Conservation (phyloP, 352 stramenopile genomes). For the Globisporangium sylvaticum region DNA sequence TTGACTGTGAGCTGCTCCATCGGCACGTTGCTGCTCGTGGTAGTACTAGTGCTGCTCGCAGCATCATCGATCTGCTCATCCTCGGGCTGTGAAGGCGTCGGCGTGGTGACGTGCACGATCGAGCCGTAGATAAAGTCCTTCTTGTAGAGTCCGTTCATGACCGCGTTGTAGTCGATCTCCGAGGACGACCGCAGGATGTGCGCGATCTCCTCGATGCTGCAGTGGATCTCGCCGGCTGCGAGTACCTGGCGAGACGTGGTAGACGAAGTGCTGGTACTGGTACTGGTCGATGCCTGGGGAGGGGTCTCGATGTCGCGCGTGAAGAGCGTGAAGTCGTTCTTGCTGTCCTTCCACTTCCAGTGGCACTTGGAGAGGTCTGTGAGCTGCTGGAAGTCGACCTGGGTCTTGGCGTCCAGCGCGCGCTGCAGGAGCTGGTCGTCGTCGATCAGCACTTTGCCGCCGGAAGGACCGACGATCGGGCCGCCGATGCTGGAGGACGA, state of each 20-base stretch:
- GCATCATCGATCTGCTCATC: background rate
- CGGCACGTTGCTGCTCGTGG: conserved; percentile 18
- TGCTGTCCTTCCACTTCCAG: conserved; percentile 23
- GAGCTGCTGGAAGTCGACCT: conserved; percentile 24
- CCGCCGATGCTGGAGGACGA: background rate
- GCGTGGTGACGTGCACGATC: conserved; percentile 34
- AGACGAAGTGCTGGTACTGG: too few species aligned
- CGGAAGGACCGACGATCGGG: background rate
- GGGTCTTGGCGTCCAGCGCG: conserved; percentile 16
- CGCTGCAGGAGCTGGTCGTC: conserved; percentile 31
- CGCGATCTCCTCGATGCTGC: conserved; percentile 17
- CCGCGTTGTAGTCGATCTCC: conserved; percentile 32
- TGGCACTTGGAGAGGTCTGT: conserved; percentile 8
- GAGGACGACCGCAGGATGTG: conserved; percentile 20
- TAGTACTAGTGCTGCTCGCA: background rate
- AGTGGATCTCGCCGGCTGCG: conserved; percentile 12
- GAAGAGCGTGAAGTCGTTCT: conserved; percentile 25
- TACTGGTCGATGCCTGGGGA: background rate
- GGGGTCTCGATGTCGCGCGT: background rate
- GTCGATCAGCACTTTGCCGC: conserved; percentile 21
- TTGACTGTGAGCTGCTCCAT: conserved; percentile 31
- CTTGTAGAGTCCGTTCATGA: conserved; percentile 40
- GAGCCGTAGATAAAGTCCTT: conserved; percentile 46
- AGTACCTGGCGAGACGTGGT: conserved; percentile 12
- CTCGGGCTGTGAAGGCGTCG: conserved; percentile 3